These are phyloP conservation scores for Gracilariopsis chorda DNA, from an alignment of 23 red algal genomes.

Conservation along the genomic window DNA sequence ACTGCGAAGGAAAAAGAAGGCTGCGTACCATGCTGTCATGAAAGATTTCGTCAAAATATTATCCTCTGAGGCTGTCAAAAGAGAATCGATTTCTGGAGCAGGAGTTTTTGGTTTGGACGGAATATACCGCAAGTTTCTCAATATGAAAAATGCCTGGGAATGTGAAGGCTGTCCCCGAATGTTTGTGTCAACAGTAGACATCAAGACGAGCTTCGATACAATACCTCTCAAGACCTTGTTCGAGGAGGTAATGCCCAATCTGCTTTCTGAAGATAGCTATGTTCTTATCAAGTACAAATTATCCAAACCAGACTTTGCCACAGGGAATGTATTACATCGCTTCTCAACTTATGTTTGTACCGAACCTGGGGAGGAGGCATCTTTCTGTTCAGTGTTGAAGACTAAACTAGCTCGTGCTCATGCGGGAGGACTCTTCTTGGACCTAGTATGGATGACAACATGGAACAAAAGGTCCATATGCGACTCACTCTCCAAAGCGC, in stretches of 20 bases:
- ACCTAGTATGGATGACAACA: slow-evolving; percentile 1
- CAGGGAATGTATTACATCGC: not conserved
- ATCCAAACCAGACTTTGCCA: not conserved
- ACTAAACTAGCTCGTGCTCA: not conserved
- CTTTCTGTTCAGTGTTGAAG: slow-evolving; percentile 14
- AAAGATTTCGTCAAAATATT: not conserved
- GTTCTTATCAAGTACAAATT: slow-evolving; percentile 14
- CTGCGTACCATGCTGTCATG: not conserved
- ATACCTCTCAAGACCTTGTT: slow-evolving; percentile 38
- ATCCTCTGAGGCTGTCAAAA: not conserved
- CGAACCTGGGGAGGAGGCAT: slow-evolving; percentile 52
- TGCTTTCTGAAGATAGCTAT: slow-evolving; percentile 30
- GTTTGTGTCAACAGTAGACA: slow-evolving; percentile 28
- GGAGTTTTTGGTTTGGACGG: slow-evolving; percentile 48
- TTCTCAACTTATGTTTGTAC: slow-evolving; percentile 26
- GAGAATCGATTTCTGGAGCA: not conserved
- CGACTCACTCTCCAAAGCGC: not conserved
- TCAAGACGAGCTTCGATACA: slow-evolving; percentile 61
- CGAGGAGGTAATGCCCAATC: slow-evolving; percentile 39
- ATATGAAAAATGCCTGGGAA: not conserved
- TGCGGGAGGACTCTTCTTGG: slow-evolving; percentile 38
- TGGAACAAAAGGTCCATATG: not conserved
- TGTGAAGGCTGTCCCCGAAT: not conserved
- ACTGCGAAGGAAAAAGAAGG: not conserved
- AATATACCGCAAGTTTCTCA: slow-evolving; percentile 22